Conservation (phyloP, 768 basidiomycete species). For the Fomitopsis pulvina region DNA sequence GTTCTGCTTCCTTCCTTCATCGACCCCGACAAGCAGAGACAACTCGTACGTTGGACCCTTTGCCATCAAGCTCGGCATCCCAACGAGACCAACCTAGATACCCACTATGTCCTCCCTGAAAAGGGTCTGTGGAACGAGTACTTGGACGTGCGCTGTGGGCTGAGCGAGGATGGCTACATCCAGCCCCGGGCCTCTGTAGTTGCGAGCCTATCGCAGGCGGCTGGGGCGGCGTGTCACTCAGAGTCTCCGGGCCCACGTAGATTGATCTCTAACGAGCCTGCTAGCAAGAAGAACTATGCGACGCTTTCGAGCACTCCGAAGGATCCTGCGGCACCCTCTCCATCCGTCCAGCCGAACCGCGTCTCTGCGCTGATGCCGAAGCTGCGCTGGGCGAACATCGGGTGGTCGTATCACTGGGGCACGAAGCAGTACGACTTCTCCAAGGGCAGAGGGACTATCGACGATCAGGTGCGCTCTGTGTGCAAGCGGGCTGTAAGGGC, state of each 20-base stretch:
- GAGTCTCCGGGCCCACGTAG: conserved; percentile 48
- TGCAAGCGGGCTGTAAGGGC: conserved; percentile 56
- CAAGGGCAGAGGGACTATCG: conserved; percentile 57
- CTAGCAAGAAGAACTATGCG: conserved; percentile 47
- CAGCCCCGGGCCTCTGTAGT: conserved; percentile 38
- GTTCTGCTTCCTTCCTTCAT: conserved; percentile 79
- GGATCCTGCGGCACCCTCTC: conserved; percentile 58
- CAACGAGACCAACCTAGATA: conserved; percentile 86
- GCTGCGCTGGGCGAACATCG: conserved; percentile 93
- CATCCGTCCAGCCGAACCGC: conserved; percentile 41
- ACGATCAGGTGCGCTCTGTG: conserved; percentile 43
- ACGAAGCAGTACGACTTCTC: conserved; percentile 92
- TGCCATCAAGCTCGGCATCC: conserved; percentile 67
- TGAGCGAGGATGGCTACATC: conserved; percentile 27
- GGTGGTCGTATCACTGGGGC: conserved; percentile 96
- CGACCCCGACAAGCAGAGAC: conserved; percentile 52
- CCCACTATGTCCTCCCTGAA: conserved; percentile 73
- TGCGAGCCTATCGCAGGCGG: conserved; percentile 1
- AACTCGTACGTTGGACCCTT: conserved; percentile 69
- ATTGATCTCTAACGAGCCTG: conserved; percentile 70
- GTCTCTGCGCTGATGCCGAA: conserved; percentile 61
- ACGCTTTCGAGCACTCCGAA: conserved; percentile 50
- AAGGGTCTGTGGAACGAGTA: conserved; percentile 74
- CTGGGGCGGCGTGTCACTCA: conserved; percentile 3
- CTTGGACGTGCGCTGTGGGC: conserved; percentile 30